Evolutionary conservation across 2,329 filamentous ascomycete species (phyloP).

Genomic region (Lachnellula occidentalis): DNA sequence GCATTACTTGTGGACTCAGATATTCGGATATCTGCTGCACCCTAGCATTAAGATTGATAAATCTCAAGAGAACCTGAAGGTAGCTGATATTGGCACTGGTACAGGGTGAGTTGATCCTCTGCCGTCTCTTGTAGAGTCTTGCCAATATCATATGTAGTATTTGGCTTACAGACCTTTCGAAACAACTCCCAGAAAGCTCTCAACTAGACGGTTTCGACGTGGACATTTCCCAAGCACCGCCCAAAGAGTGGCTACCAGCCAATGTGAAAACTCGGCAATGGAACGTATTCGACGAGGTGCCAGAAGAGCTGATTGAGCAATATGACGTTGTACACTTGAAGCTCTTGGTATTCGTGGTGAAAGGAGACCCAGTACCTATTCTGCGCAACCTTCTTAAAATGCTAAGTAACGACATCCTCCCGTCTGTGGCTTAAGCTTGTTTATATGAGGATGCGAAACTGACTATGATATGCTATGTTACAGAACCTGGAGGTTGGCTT

Average conservation of each 20-base stretch:
- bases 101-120: neutral
- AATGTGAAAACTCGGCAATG: neutral
- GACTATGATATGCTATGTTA: too few relatives aligned
- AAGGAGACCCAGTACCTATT: constrained; percentile 1
- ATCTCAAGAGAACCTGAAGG: neutral
- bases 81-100: neutral
- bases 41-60: neutral
- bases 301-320: neutral
- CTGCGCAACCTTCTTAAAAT: neutral
- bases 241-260: neutral
- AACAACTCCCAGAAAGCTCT: neutral
- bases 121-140: neutral
- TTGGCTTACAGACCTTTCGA: neutral
- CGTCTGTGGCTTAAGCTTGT: too few relatives aligned
- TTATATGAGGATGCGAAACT: too few relatives aligned
- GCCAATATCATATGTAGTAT: neutral
- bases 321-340: neutral
- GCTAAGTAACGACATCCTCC: neutral
- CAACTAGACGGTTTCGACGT: constrained; percentile 2
- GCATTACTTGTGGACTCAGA: neutral
- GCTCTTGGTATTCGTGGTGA: neutral
- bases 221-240: neutral
- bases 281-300: neutral
- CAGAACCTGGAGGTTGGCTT: too few relatives aligned
- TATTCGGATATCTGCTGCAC: neutral